These are phyloP conservation scores for Dendryphion nanum DNA, from an alignment of 2,329 filamentous ascomycete genomes.

Conservation along the genomic window DNA sequence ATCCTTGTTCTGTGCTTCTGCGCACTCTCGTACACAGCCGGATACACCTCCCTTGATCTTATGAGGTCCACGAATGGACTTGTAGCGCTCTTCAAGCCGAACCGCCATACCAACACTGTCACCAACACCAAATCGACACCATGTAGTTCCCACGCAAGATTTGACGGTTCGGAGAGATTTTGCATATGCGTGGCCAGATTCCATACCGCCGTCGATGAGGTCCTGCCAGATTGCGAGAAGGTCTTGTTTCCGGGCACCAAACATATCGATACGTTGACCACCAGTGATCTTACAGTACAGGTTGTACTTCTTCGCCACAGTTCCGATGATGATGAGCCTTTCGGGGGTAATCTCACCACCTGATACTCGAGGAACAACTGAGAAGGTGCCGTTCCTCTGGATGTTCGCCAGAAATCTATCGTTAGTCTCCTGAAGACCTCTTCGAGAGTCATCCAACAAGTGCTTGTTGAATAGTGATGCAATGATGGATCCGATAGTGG, in stretches of 20 bases:
- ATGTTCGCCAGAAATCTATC: constrained; percentile 87
- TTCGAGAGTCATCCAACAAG: constrained; percentile 67
- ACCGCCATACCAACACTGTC: constrained; percentile 92
- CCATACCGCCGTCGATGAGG: constrained; percentile 80
- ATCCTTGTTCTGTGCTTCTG: constrained; percentile 90
- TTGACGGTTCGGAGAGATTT: constrained; percentile 89
- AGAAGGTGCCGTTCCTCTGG: constrained; percentile 87
- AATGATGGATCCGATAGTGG: constrained; percentile 76
- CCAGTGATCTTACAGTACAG: constrained; percentile 93
- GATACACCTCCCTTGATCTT: constrained; percentile 91
- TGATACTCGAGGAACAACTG: constrained; percentile 78
- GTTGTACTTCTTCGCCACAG: constrained; percentile 78
- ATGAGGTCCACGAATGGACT: constrained; percentile 83
- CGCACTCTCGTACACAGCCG: constrained; percentile 89
- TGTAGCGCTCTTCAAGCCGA: constrained; percentile 83
- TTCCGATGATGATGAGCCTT: constrained; percentile 78
- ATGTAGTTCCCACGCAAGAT: constrained; percentile 86
- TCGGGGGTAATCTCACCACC: constrained; percentile 87
- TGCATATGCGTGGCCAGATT: constrained; percentile 87
- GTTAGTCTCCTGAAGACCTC: constrained; percentile 86
- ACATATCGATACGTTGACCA: constrained; percentile 89
- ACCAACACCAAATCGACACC: constrained; percentile 86
- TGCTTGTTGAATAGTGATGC: constrained; percentile 81
- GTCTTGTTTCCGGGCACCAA: constrained; percentile 86
- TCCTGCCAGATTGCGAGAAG: constrained; percentile 77